Percentiles rank a stretch among this genome's conserved stretches.
Evolutionary conservation across 148 eudicot species (phyloP).

Genomic region (Cornus kousa): DNA sequence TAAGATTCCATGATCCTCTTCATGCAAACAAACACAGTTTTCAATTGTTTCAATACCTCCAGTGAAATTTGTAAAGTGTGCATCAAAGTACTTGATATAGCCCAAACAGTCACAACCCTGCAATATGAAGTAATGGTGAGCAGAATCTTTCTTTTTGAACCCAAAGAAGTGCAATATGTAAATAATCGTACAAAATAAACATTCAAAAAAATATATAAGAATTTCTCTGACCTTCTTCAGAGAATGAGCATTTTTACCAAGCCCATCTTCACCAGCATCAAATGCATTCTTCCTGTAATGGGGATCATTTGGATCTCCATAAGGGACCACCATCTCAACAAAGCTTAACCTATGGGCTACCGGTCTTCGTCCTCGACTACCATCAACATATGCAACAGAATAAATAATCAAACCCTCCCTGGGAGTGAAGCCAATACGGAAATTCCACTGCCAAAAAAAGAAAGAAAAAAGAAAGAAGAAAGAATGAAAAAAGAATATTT

Average conservation of each 20-base stretch:
- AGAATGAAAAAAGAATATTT: not conserved
- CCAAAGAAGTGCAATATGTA: not conserved
- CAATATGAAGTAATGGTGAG: not conserved
- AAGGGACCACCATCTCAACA: conserved; percentile 99
- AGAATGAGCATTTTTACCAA: conserved; percentile 96
- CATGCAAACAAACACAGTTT: conserved; percentile 93
- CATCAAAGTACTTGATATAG: conserved; percentile 85
- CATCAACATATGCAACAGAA: conserved; percentile 97
- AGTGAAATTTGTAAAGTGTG: conserved; percentile 92
- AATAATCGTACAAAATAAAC: not conserved
- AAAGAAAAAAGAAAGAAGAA: not conserved
- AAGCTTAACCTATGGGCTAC: conserved; percentile 95
- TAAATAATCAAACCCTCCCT: conserved; percentile 94
- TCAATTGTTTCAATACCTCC: conserved; percentile 96
- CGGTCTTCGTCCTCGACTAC: conserved; percentile 88
- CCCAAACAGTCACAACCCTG: conserved; percentile 99
- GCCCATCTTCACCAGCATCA: conserved; percentile 99
- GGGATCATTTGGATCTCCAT: conserved; percentile 98
- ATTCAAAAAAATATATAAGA: not conserved
- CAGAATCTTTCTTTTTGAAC: not conserved
- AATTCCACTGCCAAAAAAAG: conserved; percentile 73
- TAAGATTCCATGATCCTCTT: conserved; percentile 94
- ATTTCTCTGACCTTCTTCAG: conserved; percentile 69
- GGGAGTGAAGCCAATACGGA: conserved; percentile 94
- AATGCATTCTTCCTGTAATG: conserved; percentile 99